Conservation (phyloP, 2,329 filamentous ascomycete species). For the Periconia macrospinosa region DNA sequence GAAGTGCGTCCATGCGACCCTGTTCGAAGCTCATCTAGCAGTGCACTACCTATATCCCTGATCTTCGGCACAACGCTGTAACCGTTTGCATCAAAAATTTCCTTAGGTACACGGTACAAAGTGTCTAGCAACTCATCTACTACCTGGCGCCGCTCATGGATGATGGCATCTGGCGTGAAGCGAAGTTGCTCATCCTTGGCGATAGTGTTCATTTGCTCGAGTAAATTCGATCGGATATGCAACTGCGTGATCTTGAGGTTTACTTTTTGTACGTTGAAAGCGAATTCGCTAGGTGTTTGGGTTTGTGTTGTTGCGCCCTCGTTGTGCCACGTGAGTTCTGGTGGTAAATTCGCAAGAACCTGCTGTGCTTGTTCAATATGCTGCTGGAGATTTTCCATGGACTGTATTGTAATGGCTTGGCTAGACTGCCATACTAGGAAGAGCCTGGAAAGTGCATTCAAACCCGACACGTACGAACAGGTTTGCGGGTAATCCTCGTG, state of each 20-base stretch:
- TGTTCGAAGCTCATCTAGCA: slow-evolving; percentile 19
- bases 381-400: slow-evolving; percentile 17
- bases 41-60: slow-evolving; percentile 20
- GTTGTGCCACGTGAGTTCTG: slow-evolving; percentile 13
- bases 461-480: slow-evolving; percentile 17
- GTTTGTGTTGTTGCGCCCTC: slow-evolving; percentile 1
- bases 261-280: slow-evolving; percentile 20
- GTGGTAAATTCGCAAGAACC: slow-evolving; percentile 11
- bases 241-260: slow-evolving; percentile 25
- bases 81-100: slow-evolving; percentile 24
- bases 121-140: slow-evolving; percentile 20
- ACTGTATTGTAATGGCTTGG: slow-evolving; percentile 13
- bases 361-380: slow-evolving; percentile 17
- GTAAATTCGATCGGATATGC: slow-evolving; percentile 22
- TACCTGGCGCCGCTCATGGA: slow-evolving; percentile 19
- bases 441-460: slow-evolving; percentile 20
- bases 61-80: slow-evolving; percentile 24
- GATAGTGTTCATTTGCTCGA: slow-evolving; percentile 22
- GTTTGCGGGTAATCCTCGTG: background rate
- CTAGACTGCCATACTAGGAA: slow-evolving; percentile 25
- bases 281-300: slow-evolving; percentile 18
- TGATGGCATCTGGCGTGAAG: slow-evolving; percentile 16
- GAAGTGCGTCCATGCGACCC: slow-evolving; percentile 13
- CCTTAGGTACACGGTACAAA: slow-evolving; percentile 18
- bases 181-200: slow-evolving; percentile 12